These are phyloP conservation scores for Diaporthe longicolla DNA, from an alignment of 2,329 filamentous ascomycete genomes.

Conservation along the genomic window DNA sequence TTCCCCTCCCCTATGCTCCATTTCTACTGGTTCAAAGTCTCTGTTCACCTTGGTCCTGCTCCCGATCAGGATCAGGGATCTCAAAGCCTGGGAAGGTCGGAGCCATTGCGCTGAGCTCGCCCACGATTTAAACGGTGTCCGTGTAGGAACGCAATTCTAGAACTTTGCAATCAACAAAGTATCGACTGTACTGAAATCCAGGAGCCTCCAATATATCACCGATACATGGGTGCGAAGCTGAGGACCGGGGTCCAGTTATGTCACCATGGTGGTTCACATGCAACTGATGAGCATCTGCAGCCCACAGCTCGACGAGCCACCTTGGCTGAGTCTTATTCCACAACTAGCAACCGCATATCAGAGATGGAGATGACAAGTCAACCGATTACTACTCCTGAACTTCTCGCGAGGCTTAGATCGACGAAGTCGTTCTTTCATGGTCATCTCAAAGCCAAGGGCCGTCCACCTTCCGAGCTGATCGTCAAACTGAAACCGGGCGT, in stretches of 20 bases:
- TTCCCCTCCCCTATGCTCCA: background rate
- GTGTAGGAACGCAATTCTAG: background rate
- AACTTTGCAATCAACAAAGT: no score
- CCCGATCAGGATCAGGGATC: background rate
- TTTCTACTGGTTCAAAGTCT: no score
- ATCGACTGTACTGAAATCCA: no score
- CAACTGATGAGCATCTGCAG: background rate
- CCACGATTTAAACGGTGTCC: background rate
- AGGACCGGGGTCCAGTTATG: background rate
- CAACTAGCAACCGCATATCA: no score
- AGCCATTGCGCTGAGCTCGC: background rate
- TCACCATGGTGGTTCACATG: background rate
- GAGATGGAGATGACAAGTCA: background rate
- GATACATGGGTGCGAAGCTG: background rate
- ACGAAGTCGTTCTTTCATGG: background rate
- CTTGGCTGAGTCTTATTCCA: background rate
- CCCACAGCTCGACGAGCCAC: background rate
- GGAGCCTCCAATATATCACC: background rate
- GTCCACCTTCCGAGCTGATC: slow-evolving; percentile 23
- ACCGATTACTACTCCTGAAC: background rate
- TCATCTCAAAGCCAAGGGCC: background rate
- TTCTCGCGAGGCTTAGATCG: background rate
- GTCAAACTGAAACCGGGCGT: slow-evolving; percentile 22
- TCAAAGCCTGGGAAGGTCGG: background rate
- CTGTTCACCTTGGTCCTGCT: background rate